These are phyloP conservation scores for Effrenium voratum DNA, from an alignment of 73 alveolate genomes.

Conservation along the genomic window DNA sequence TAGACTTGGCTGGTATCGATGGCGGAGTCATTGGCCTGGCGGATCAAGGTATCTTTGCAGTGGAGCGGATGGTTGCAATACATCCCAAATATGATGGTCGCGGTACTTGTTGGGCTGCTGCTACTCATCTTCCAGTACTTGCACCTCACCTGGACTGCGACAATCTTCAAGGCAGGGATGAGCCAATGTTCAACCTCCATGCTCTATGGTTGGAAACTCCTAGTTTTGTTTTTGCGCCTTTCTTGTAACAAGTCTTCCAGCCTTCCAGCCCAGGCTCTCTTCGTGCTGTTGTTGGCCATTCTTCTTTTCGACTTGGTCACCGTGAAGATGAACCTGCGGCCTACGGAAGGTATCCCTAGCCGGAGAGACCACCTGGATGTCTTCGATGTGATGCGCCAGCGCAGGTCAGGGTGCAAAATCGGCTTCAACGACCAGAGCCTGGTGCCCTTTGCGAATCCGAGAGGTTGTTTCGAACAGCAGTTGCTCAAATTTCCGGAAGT, in stretches of 20 bases:
- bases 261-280: not conserved
- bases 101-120: not conserved
- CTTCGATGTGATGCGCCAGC: constrained; percentile 33
- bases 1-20: too few relatives aligned
- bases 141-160: not conserved
- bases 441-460: too few relatives aligned
- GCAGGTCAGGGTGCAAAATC: too few relatives aligned
- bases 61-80: constrained; percentile 83
- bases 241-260: not conserved
- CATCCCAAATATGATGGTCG: constrained; percentile 34
- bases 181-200: not conserved
- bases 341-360: constrained; percentile 18
- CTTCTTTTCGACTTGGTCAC: constrained; percentile 9
- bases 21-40: constrained; percentile 77
- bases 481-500: too few relatives aligned
- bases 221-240: not conserved
- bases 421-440: too few relatives aligned
- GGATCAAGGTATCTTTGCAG: constrained; percentile 25
- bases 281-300: not conserved
- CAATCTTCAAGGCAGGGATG: not conserved
- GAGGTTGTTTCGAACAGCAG: too few relatives aligned
- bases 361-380: constrained; percentile 24
- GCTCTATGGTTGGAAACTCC: not conserved
- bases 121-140: not conserved
- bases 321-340: constrained; percentile 36